Conservation (phyloP, 805 yeast genomes). For the Debaryomyces castellii region DNA sequence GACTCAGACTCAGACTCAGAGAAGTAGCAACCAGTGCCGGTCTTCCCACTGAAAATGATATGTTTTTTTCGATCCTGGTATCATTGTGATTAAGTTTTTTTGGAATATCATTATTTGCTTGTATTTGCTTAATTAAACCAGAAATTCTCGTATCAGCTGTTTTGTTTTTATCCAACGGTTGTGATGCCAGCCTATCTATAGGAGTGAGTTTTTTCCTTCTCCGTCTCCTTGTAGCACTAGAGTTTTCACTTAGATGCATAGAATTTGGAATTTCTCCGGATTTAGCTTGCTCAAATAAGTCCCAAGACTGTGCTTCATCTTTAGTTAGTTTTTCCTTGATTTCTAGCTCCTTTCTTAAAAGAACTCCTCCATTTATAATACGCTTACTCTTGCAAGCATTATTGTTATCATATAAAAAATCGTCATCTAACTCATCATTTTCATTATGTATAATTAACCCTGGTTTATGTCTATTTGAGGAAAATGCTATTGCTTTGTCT, state of each 20-base stretch:
- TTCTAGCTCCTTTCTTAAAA: conserved; percentile 32
- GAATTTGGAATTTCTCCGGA: conserved; percentile 3
- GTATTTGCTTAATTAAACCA: conserved; percentile 21
- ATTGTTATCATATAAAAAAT: conserved; percentile 22
- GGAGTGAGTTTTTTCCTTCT: conserved; percentile 12
- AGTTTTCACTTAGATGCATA: neutral
- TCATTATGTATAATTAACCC: conserved; percentile 28
- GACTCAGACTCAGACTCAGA: conserved; percentile 1
- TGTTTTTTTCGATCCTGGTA: neutral
- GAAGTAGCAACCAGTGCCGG: neutral
- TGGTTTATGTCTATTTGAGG: conserved; percentile 2
- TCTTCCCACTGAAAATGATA: neutral
- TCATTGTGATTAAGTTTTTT: conserved; percentile 6
- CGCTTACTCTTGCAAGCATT: conserved; percentile 7
- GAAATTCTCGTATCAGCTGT: conserved; percentile 14
- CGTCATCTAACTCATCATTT: conserved; percentile 30
- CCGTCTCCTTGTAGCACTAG: conserved; percentile 3
- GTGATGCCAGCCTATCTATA: neutral
- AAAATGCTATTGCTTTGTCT: neutral
- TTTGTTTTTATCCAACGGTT: neutral
- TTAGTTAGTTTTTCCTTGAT: conserved; percentile 25
- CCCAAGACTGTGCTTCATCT: conserved; percentile 41
- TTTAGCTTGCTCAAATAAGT: conserved; percentile 30
- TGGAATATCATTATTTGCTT: conserved; percentile 4
- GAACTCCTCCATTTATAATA: conserved; percentile 39